Conservation (phyloP, 2,329 filamentous ascomycete genomes). For the Apiospora arundinis region DNA sequence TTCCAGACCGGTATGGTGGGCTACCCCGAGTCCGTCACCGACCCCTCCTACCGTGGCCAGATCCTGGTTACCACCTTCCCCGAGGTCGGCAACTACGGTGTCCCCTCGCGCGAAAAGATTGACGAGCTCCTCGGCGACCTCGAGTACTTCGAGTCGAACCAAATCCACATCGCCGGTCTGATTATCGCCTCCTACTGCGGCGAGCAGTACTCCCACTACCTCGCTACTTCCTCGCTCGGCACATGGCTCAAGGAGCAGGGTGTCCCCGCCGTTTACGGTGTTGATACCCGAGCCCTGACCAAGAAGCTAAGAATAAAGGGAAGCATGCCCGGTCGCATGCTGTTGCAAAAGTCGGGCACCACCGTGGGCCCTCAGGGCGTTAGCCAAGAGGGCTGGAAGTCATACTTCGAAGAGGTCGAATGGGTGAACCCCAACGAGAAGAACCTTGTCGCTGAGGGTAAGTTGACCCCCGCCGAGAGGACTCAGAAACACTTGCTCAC, state of each 20-base stretch:
- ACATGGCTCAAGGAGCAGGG: constrained; percentile 96
- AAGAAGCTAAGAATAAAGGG: constrained; percentile 94
- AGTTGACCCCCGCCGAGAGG: constrained; percentile 48
- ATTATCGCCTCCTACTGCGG: constrained; percentile 91
- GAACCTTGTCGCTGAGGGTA: constrained; percentile 94
- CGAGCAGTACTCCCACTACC: constrained; percentile 93
- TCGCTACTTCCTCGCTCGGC: constrained; percentile 88
- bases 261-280: constrained; percentile 90
- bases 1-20: constrained; percentile 99
- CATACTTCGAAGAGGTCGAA: constrained; percentile 78
- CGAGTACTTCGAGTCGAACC: constrained; percentile 87
- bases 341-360: constrained; percentile 68
- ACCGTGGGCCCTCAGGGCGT: constrained; percentile 29
- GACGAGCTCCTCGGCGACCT: constrained; percentile 86
- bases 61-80: constrained; percentile 97
- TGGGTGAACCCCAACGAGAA: constrained; percentile 93
- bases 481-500: constrained; percentile 45
- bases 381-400: constrained; percentile 45
- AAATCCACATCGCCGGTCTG: constrained; percentile 94
- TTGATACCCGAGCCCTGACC: constrained; percentile 92
- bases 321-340: constrained; percentile 93
- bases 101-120: constrained; percentile 83
- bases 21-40: constrained; percentile 92
- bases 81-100: constrained; percentile 95
- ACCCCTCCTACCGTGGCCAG: constrained; percentile 88